Base-by-base conservation (phyloP, 1,139 yeast genomes). In the Geotrichum restrictum region DNA sequence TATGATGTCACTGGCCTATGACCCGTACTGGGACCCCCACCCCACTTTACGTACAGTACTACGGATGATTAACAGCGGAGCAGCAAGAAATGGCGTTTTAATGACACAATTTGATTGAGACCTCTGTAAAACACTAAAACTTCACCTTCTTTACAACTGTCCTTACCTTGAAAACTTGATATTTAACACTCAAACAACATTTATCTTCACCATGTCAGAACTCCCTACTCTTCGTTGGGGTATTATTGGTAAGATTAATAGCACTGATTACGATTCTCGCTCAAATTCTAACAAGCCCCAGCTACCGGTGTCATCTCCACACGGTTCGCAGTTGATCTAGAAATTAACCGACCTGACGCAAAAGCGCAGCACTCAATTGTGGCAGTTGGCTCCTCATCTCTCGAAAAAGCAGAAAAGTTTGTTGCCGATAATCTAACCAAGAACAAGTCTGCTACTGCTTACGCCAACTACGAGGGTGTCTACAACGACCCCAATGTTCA, bases 401-500 rank as follows among this genome's bases (percentile, higher is more conserved):
- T 57, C 27, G 65, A 57, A 8, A 59, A 59, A 41, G 69, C 70
- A 8, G 42, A 61, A 49, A 53, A 60, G 47, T 68, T 68, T 29
- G 52, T 58, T 33, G 37, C 45, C 8, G 8, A 5, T 8, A 24
- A 24, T 24, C 8, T 24, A 8, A 24, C 56, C 22, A 59, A 56
- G 18, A 48, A 49, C 33, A 45, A 36, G 19, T 5, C 29, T 24
- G 57, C 59, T 51, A 57, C 53, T 13, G 60, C 64, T 8, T 68
- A 69, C 50, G 73, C 68, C 14, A 55, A 62, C 24, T 73, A 74
- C 56, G 64, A 64, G 8, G 72, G 68, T 2, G 62, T 81, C 46
- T 77, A 73, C 56, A 59, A 62, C 22, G 78, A 80, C 57, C 64
- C 70, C 10, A 68, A 74, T 7, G 74, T 81, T 40, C 79, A 81